Evolutionary conservation across 331 rosid genomes (phyloP), one percentile per base, ranked within the genome.

Genomic region (Malus hybrid): DNA sequence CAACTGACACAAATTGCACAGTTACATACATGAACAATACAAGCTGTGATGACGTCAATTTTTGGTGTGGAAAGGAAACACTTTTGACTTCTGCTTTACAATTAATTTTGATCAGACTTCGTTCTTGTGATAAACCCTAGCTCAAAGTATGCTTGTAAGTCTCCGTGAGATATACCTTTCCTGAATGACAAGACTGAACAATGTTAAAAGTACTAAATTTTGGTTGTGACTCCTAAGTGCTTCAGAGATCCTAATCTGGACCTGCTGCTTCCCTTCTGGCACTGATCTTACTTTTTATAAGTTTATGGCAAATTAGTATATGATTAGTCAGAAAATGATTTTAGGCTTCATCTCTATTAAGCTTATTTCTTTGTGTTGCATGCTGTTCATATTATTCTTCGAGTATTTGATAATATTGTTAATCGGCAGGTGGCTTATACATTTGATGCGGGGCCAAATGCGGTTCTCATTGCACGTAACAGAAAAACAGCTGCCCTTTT

Each of bases 371-470:
- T 5, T 75, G 44, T 5, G 22, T 66, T 34, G 32, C 48, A 44
- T 44, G 5, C 29, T 36, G 39, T 29, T 39, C 10, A 19, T 60
- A 6, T 52, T 5, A 20, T 42, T 55, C 16, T 52, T 19, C 9
- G 19, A 42, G 63, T 42, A 32, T 26, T 68, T 53, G 33, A 73
- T 39, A 78, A 74, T 52, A 39, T 20, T 33, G 13, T 69, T 19
- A 52, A 77, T 58, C 53, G 71, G 34, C 88, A 94, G 99, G 99
- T 94, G 80, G 97, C 99, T 55, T 94, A 94, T 75, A 94, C 99
- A 70, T 94, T 92, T 79, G 99, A 94, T 85, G 99, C 99, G 19
- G 99, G 99, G 65, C 97, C 99, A 3, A 94, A 94, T 77, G 97
- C 99, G 0, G 99, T 94, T 78, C 72, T 94, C 48, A 87, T 94